These are phyloP conservation scores for Trichoderma polysporum DNA, from an alignment of 2,329 filamentous ascomycete species.

Conservation along the genomic window DNA sequence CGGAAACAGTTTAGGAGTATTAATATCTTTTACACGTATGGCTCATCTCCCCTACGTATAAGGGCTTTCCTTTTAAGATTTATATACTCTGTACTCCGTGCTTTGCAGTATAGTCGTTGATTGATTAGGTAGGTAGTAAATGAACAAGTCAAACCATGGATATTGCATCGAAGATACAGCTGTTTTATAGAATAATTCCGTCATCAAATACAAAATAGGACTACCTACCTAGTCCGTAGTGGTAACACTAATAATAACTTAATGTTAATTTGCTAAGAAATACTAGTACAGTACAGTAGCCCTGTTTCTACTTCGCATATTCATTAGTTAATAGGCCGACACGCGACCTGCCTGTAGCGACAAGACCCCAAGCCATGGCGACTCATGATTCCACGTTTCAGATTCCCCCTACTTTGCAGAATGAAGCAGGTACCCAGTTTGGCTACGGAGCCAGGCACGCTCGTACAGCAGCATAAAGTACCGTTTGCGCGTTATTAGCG, in stretches of 20 bases:
- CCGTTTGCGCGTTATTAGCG: constrained; percentile 16
- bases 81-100: too few relatives aligned
- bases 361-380: neutral
- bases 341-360: neutral
- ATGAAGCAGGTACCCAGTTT: constrained; percentile 11
- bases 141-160: too few relatives aligned
- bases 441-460: constrained; percentile 9
- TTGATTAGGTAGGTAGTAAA: too few relatives aligned
- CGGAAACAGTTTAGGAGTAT: too few relatives aligned
- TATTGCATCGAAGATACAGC: too few relatives aligned
- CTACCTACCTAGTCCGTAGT: neutral
- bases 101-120: too few relatives aligned
- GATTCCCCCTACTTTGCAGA: constrained; percentile 17
- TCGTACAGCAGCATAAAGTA: neutral
- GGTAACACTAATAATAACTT: neutral
- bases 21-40: too few relatives aligned
- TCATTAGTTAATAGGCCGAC: neutral
- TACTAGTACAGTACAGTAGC: neutral
- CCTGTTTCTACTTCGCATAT: neutral
- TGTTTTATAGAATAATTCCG: neutral
- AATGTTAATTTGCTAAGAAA: neutral
- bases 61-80: too few relatives aligned
- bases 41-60: too few relatives aligned
- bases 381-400: constrained; percentile 9
- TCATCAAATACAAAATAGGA: neutral